A percentile compares a stretch with the other conserved stretches of the same genome.
Evolutionary conservation across 805 yeast genomes (phyloP).

Genomic region (Kuraishia ogatae): DNA sequence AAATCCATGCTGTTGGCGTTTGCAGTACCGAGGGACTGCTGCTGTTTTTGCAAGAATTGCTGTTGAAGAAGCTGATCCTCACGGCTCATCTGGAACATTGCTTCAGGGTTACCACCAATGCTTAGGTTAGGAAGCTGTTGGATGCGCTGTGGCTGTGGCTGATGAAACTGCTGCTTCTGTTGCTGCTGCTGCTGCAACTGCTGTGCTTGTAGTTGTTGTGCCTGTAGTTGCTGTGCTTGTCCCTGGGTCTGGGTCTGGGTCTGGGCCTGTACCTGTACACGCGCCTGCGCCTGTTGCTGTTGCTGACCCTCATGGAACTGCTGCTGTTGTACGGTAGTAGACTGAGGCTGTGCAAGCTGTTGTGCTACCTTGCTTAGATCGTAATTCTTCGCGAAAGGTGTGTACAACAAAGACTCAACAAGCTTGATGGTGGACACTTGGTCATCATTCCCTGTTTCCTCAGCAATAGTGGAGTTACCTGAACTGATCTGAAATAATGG

Average conservation of each 20-base stretch:
- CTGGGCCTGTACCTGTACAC: slow-evolving; percentile 16
- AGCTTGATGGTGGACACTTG: slow-evolving; percentile 16
- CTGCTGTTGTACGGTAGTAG: slow-evolving; percentile 5
- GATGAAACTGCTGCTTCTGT: slow-evolving; percentile 10
- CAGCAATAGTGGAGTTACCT: slow-evolving; percentile 3
- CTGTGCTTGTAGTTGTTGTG: slow-evolving; percentile 26
- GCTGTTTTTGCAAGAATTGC: slow-evolving; percentile 6
- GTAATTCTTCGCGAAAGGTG: slow-evolving; percentile 24
- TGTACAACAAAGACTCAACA: slow-evolving; percentile 22
- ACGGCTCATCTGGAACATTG: background rate
- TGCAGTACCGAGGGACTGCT: slow-evolving; percentile 10
- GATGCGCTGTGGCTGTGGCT: slow-evolving; percentile 15
- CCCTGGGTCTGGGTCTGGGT: slow-evolving; percentile 12
- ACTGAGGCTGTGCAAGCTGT: slow-evolving; percentile 2
- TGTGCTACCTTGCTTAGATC: slow-evolving; percentile 8
- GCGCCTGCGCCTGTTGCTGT: slow-evolving; percentile 23
- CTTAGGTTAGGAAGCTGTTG: slow-evolving; percentile 6
- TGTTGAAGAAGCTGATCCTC: slow-evolving; percentile 7
- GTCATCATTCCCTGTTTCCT: background rate
- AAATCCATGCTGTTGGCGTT: background rate
- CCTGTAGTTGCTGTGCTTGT: slow-evolving; percentile 23
- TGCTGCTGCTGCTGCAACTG: slow-evolving; percentile 23
- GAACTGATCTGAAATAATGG: slow-evolving; percentile 14
- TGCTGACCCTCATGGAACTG: slow-evolving; percentile 16
- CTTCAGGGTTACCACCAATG: slow-evolving; percentile 1